Evolutionary conservation across 352 stramenopile species (phyloP), one percentile per base, ranked within the genome.

Genomic region (Albugo laibachii): DNA sequence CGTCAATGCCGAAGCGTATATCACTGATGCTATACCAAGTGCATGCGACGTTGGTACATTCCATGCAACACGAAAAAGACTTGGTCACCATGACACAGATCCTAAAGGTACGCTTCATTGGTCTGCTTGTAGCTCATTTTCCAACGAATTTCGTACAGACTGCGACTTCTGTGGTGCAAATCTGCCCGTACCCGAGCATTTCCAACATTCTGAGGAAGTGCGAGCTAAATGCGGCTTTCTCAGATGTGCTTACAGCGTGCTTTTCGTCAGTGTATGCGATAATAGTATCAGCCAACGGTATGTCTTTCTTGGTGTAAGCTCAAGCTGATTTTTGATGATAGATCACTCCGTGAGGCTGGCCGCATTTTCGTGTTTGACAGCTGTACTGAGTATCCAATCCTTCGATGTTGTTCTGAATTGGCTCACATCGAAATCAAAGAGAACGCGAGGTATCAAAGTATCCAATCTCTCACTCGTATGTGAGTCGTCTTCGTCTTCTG

Each of bases 21-120:
- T 83, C 77, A 36, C 50, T 82, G 31, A 88, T 92, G 78, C 36
- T 88, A 15, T 84, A 83, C 45, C 78, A 88, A 57, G 68, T 85
- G 5, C 75, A 88, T 49, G 58, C 87, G 20, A 81, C 76, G 2
- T 53, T 92, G 31, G 73, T 87, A 48, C 84, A 84, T 36, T 80
- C 66, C 40, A 78, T 92, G 18, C 75, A 85, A 50, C 69, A 83
- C 49, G 75, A 92, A 45, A 79, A 72, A 83, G 14, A 50, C 61
- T 0, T 53, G 57, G 5, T 61, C 74, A 2, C 56, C 88, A 31
- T 8, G 10, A 57, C 68, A 2, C 78, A 88, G 43, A 75, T 66
- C 13, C 40, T 91, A 13, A 91, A 91, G 67, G 70, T 83, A 37
- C 19, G 51, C 14, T 20, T 13, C 37, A 31, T 31, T 31, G 24